A percentile compares a stretch with the other conserved stretches of the same genome.
Evolutionary conservation across 805 yeast genomes (phyloP).

Genomic region (Schizosaccharomyces octosporus): DNA sequence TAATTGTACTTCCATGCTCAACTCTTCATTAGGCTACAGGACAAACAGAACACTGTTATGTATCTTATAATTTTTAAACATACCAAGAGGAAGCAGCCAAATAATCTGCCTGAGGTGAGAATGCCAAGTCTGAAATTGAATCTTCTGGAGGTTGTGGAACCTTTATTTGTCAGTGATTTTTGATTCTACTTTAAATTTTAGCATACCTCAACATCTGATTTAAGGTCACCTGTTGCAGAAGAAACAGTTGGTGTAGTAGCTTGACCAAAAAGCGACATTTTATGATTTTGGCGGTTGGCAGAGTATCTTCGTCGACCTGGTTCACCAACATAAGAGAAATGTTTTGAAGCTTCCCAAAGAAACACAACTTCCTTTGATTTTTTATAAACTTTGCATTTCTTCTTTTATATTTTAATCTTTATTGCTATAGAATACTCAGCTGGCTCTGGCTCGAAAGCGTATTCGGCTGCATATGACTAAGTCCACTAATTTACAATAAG

Average conservation of each 20-base stretch:
- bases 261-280: not conserved
- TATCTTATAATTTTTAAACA: not conserved
- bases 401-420: too few species aligned
- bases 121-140: slow-evolving; percentile 57
- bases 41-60: not conserved
- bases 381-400: too few species aligned
- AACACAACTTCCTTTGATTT: too few species aligned
- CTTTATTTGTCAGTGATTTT: not conserved
- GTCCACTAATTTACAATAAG: too few species aligned
- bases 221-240: not conserved
- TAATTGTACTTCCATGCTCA: not conserved
- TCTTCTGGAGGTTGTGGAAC: slow-evolving; percentile 74
- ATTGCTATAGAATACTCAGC: too few species aligned
- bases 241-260: not conserved
- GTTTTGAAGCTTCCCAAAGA: not conserved
- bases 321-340: not conserved
- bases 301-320: not conserved
- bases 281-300: not conserved
- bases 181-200: not conserved
- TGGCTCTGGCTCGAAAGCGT: too few species aligned
- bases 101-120: slow-evolving; percentile 66
- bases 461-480: too few species aligned
- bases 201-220: not conserved
- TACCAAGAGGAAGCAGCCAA: slow-evolving; percentile 57
- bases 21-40: not conserved